These are phyloP conservation scores for Priceomyces melissophilus DNA, from an alignment of 805 yeast species.

Conservation along the genomic window DNA sequence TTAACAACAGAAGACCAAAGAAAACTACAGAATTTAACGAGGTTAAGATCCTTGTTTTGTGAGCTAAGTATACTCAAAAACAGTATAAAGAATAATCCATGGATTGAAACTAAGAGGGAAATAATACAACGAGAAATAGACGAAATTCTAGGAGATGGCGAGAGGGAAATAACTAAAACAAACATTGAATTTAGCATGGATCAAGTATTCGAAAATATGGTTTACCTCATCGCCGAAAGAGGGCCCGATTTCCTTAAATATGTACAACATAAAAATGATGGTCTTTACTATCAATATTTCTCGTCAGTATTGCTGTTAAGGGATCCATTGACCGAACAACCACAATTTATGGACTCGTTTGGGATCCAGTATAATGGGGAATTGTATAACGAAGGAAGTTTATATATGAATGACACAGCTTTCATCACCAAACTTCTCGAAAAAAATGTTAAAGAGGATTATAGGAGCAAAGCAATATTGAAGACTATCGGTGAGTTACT, in stretches of 20 bases:
- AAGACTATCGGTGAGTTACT: conserved; percentile 43
- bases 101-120: conserved; percentile 8
- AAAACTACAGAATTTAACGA: conserved; percentile 26
- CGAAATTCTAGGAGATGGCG: conserved; percentile 6
- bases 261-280: conserved; percentile 9
- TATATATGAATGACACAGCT: conserved; percentile 58
- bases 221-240: conserved; percentile 49
- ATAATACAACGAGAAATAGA: conserved; percentile 13
- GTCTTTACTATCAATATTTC: conserved; percentile 31
- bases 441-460: conserved; percentile 9
- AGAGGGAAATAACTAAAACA: conserved; percentile 5
- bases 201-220: conserved; percentile 27
- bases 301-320: conserved; percentile 82
- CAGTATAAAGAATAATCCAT: conserved; percentile 20
- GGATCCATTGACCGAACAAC: conserved; percentile 76
- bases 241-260: conserved; percentile 57
- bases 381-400: conserved; percentile 61
- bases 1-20: conserved; percentile 16
- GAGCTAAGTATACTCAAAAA: conserved; percentile 23
- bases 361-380: conserved; percentile 88
- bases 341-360: conserved; percentile 36
- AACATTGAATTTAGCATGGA: background rate
- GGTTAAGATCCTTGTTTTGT: conserved; percentile 24
- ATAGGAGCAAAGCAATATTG: conserved; percentile 31
- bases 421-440: conserved; percentile 43